Percentiles rank a stretch among this genome's conserved stretches.
Evolutionary conservation across 768 basidiomycete species (phyloP).

Genomic region (Tricholoma sp.): DNA sequence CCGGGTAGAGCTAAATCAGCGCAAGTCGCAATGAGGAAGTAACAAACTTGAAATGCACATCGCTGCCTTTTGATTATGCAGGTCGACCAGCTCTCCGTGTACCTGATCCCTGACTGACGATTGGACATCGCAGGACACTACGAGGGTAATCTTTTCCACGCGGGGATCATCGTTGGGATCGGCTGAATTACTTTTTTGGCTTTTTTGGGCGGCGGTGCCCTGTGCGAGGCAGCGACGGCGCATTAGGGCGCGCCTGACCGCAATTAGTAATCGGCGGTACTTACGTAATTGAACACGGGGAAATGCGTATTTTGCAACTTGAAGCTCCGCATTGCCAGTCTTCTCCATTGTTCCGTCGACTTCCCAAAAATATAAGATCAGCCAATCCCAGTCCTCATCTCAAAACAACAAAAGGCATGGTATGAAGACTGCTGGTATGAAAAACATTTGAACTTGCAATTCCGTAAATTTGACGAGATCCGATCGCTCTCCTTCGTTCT

Average conservation of each 20-base stretch:
- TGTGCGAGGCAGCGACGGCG: constrained; percentile 13
- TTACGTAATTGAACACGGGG: too few species aligned
- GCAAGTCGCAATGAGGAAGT: background rate
- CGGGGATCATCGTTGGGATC: constrained; percentile 22
- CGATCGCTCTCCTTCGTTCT: too few species aligned
- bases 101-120: constrained; percentile 10
- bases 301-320: too few species aligned
- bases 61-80: constrained; percentile 22
- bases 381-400: background rate
- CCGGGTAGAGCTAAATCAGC: constrained; percentile 21
- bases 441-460: background rate
- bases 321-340: too few species aligned
- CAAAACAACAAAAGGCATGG: background rate
- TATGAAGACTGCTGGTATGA: background rate
- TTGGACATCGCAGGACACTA: constrained; percentile 9
- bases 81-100: constrained; percentile 21
- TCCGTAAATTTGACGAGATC: background rate
- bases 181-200: background rate
- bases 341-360: background rate
- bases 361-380: background rate
- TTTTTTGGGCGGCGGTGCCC: constrained; percentile 18
- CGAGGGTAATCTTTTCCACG: constrained; percentile 23
- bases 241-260: too few species aligned
- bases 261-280: too few species aligned
- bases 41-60: background rate